Percentiles rank a stretch among this genome's conserved stretches.
phyloP scores from a whole-genome alignment of 148 eudicot genomes.

The Fagopyrum homotropicum region DNA sequence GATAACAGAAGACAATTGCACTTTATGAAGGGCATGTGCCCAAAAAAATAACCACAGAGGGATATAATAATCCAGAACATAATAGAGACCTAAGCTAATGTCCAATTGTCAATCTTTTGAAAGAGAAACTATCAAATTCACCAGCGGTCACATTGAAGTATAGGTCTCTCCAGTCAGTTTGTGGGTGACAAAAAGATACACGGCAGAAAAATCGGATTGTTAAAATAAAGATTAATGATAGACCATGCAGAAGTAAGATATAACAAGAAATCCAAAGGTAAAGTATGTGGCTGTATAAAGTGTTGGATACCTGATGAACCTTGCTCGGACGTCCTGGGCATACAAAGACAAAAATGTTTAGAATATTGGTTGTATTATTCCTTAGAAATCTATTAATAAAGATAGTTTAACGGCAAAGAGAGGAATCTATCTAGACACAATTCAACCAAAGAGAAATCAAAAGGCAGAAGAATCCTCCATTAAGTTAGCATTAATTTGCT shows the following conservation, averaged over 20 bases:
- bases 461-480: neutral
- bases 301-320: conserved; percentile 64
- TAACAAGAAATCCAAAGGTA: neutral
- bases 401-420: neutral
- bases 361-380: neutral
- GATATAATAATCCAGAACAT: neutral
- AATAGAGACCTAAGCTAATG: neutral
- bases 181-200: neutral
- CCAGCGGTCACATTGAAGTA: neutral
- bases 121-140: neutral
- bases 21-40: neutral
- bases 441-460: neutral
- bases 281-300: conserved; percentile 3
- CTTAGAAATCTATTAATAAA: neutral
- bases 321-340: conserved; percentile 82
- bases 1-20: neutral
- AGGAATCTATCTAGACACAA: neutral
- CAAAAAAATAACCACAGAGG: neutral
- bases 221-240: neutral
- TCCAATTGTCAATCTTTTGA: neutral
- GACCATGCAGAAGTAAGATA: conserved; percentile 2
- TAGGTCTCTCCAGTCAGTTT: neutral
- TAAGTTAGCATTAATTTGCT: neutral
- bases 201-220: neutral
- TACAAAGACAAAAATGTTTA: conserved; percentile 16